phyloP scores from a whole-genome alignment of 768 basidiomycete genomes.

The Lactarius indigo region DNA sequence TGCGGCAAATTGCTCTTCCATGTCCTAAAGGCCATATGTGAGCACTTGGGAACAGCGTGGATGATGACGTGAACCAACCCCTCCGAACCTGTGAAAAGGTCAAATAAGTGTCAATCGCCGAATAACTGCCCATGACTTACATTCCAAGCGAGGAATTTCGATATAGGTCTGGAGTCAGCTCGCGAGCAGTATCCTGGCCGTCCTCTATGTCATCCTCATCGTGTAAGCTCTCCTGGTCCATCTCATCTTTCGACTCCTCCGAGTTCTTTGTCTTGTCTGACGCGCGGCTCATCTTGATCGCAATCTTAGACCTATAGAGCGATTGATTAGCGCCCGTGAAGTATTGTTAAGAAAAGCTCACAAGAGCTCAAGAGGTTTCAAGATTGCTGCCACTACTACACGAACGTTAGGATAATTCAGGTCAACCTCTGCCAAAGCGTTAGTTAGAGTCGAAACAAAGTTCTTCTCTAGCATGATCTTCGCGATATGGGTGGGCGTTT shows the following conservation, averaged over 20 bases:
- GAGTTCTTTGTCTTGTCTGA: constrained; percentile 59
- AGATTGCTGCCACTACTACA: constrained; percentile 77
- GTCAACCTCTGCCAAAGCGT: constrained; percentile 86
- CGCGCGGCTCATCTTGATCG: constrained; percentile 95
- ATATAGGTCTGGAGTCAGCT: constrained; percentile 91
- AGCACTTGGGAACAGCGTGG: constrained; percentile 16
- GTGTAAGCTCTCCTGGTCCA: constrained; percentile 46
- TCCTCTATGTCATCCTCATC: constrained; percentile 56
- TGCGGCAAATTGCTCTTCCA: constrained; percentile 72
- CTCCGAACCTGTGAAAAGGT: constrained; percentile 54
- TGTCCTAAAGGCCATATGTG: constrained; percentile 51
- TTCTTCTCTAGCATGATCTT: constrained; percentile 99
- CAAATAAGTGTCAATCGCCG: constrained; percentile 1
- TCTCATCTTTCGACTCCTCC: constrained; percentile 43
- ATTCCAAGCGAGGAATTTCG: constrained; percentile 95
- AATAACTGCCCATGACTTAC: constrained; percentile 41
- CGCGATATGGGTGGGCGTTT: constrained; percentile 86
- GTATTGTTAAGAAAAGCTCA: constrained; percentile 39
- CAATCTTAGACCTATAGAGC: constrained; percentile 75
- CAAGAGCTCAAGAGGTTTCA: constrained; percentile 89
- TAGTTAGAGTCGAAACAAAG: constrained; percentile 85
- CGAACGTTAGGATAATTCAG: constrained; percentile 93
- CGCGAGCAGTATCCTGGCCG: constrained; percentile 58
- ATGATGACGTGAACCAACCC: constrained; percentile 49
- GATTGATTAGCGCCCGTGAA: background rate